A percentile compares a stretch with the other conserved stretches of the same genome.
phyloP scores from a whole-genome alignment of 208 protist species.

The Perkinsela sp. region DNA sequence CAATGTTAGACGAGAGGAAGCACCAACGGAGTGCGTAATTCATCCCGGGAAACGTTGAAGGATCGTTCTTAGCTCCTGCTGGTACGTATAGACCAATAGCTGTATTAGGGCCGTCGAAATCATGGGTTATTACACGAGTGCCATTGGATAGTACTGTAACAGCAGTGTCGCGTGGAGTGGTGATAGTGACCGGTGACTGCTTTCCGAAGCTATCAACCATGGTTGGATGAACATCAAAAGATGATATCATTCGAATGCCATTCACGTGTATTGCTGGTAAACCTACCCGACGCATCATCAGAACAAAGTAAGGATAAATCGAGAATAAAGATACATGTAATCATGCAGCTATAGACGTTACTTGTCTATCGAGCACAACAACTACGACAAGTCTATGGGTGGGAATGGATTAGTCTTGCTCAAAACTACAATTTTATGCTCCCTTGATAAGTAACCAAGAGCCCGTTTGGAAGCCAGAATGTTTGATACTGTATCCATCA shows the following conservation, averaged over 20 bases:
- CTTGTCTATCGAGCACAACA: no score
- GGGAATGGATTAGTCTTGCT: not conserved
- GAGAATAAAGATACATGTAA: no score
- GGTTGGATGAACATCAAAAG: not conserved
- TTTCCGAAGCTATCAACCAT: not conserved
- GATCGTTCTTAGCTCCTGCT: conserved; percentile 42
- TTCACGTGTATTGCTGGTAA: no score
- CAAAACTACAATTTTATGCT: not conserved
- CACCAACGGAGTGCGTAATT: conserved; percentile 51
- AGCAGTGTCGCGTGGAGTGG: not conserved
- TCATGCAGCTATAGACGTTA: no score
- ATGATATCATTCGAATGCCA: not conserved
- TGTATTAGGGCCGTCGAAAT: conserved; percentile 22
- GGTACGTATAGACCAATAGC: conserved; percentile 35
- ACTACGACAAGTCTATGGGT: no score
- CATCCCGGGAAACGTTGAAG: conserved; percentile 21
- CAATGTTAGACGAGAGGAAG: conserved; percentile 49
- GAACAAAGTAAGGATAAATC: no score
- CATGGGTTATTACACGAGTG: conserved; percentile 36
- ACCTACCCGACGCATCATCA: no score
- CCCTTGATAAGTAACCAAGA: not conserved
- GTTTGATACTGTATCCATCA: not conserved
- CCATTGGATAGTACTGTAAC: conserved; percentile 18
- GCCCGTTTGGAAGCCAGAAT: not conserved
- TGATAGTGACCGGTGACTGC: not conserved